phyloP scores from a whole-genome alignment of 2,329 filamentous ascomycete species.

The Clarireedia sp. region DNA sequence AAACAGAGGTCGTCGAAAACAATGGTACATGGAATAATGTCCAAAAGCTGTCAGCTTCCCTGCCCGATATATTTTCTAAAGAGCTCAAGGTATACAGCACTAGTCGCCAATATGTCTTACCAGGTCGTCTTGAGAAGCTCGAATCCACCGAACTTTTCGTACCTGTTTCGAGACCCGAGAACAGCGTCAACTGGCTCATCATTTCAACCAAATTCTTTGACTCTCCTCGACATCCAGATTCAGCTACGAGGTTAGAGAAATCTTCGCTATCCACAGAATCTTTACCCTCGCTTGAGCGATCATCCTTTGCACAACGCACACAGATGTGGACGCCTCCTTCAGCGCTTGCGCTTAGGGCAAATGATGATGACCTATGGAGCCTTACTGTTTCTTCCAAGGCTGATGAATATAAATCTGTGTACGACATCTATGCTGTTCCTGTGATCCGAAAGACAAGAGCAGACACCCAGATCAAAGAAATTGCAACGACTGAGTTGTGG shows the following conservation, averaged over 20 bases:
- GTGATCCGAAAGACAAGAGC: slow-evolving; percentile 19
- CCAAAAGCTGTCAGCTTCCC: no score
- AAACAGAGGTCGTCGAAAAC: neutral
- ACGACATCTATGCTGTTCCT: slow-evolving; percentile 11
- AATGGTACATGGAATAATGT: neutral
- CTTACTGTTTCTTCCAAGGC: neutral
- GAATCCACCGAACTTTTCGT: neutral
- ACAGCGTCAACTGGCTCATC: neutral
- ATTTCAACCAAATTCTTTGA: neutral
- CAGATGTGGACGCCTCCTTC: no score
- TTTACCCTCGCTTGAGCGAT: no score
- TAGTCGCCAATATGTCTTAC: neutral
- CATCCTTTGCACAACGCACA: no score
- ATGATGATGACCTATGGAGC: slow-evolving; percentile 15
- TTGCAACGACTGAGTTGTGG: slow-evolving; percentile 21
- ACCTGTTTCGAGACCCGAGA: neutral
- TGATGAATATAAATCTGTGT: slow-evolving; percentile 9
- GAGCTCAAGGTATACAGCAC: neutral
- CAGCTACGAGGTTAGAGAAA: no score
- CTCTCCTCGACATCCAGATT: no score
- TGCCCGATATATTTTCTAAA: neutral
- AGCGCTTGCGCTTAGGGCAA: no score
- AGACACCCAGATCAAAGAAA: slow-evolving; percentile 4
- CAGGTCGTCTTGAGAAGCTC: neutral
- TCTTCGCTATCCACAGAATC: no score